These are phyloP conservation scores for Barnettozyma californica DNA, from an alignment of 805 yeast species.

Conservation along the genomic window DNA sequence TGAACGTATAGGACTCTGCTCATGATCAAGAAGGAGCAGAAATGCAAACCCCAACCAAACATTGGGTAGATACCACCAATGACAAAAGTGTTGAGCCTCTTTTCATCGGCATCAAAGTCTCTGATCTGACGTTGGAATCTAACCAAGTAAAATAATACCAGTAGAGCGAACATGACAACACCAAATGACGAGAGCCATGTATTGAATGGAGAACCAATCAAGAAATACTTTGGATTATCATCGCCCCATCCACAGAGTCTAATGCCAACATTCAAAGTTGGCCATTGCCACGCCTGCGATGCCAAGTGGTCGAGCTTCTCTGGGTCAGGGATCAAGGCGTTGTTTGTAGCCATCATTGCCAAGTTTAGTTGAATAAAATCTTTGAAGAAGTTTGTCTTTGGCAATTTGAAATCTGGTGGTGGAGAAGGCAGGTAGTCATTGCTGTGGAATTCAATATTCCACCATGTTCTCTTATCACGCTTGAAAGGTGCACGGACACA, in stretches of 20 bases:
- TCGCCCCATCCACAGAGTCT: slow-evolving; percentile 72
- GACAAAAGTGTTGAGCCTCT: slow-evolving; percentile 45
- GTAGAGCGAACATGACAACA: slow-evolving; percentile 45
- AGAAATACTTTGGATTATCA: slow-evolving; percentile 52
- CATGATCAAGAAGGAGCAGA: slow-evolving; percentile 71
- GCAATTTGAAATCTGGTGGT: slow-evolving; percentile 56
- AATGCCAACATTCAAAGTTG: slow-evolving; percentile 68
- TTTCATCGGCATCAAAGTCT: slow-evolving; percentile 46
- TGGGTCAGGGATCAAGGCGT: slow-evolving; percentile 72
- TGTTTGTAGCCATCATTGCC: slow-evolving; percentile 86
- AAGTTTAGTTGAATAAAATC: slow-evolving; percentile 71
- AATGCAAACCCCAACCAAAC: slow-evolving; percentile 79
- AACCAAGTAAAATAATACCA: slow-evolving; percentile 27
- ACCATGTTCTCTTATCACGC: slow-evolving; percentile 83
- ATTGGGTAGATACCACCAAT: slow-evolving; percentile 77
- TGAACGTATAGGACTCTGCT: slow-evolving; percentile 84
- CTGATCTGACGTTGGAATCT: slow-evolving; percentile 82
- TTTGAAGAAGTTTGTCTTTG: slow-evolving; percentile 70
- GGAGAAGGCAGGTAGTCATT: slow-evolving; percentile 57
- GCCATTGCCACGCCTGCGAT: slow-evolving; percentile 86
- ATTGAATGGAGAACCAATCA: slow-evolving; percentile 73
- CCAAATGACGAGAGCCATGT: slow-evolving; percentile 70
- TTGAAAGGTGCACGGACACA: slow-evolving; percentile 64
- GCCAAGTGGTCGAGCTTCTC: slow-evolving; percentile 71
- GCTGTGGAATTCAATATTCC: slow-evolving; percentile 73